Evolutionary conservation across 768 basidiomycete species (phyloP).

Genomic region (Leccinellum rugosiceps): DNA sequence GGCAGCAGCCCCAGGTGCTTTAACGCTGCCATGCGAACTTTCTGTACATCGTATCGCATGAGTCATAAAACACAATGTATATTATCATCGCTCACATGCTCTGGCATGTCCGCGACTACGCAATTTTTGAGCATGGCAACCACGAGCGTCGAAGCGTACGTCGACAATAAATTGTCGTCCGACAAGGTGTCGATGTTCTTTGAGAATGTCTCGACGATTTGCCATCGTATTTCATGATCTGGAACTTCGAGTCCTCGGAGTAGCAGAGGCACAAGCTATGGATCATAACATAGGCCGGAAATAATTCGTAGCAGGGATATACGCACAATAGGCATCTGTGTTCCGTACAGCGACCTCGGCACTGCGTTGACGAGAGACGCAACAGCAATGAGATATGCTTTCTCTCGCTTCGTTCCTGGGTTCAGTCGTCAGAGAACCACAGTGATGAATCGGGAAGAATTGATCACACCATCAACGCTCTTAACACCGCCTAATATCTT

Average conservation of each 20-base stretch:
- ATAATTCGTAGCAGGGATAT: not conserved
- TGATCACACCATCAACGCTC: slow-evolving; percentile 45
- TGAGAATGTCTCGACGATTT: slow-evolving; percentile 78
- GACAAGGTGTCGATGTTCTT: slow-evolving; percentile 63
- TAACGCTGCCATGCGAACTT: slow-evolving; percentile 73
- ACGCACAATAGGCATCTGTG: slow-evolving; percentile 62
- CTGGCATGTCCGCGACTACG: slow-evolving; percentile 46
- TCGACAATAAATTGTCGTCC: slow-evolving; percentile 50
- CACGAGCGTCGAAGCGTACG: slow-evolving; percentile 71
- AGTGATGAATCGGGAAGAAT: not conserved
- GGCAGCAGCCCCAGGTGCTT: slow-evolving; percentile 74
- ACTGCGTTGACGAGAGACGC: slow-evolving; percentile 76
- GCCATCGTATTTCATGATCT: slow-evolving; percentile 67
- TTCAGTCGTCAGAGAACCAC: not conserved
- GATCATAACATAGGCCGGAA: not conserved
- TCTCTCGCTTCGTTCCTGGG: slow-evolving; percentile 52
- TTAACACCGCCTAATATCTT: slow-evolving; percentile 68
- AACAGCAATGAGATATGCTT: slow-evolving; percentile 78
- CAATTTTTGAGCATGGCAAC: slow-evolving; percentile 68
- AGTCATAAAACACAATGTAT: not conserved
- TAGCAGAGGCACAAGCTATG: slow-evolving; percentile 86
- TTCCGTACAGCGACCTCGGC: slow-evolving; percentile 69
- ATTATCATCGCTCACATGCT: slow-evolving; percentile 42
- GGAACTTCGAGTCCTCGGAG: slow-evolving; percentile 80
- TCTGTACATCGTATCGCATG: slow-evolving; percentile 40